Conservation (phyloP, 495 filamentous ascomycete species). For the Aspergillus conjunctus region DNA sequence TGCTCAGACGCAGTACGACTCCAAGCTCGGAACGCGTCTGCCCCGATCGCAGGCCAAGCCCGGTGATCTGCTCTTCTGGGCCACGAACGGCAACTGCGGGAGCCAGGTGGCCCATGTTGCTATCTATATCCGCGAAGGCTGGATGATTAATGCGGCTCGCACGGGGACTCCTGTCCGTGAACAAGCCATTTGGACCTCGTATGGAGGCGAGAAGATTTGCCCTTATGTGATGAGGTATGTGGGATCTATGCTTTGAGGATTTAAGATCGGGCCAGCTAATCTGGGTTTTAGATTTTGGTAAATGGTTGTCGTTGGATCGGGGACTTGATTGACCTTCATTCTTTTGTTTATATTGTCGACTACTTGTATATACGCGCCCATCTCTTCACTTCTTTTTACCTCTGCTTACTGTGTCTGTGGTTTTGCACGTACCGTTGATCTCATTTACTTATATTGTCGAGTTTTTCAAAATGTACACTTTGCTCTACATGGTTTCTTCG, state of each 20-base stretch:
- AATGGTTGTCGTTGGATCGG: background rate
- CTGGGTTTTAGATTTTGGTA: background rate
- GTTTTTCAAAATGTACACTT: too few relatives aligned
- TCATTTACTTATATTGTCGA: too few relatives aligned
- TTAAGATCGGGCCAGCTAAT: background rate
- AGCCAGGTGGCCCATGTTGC: background rate
- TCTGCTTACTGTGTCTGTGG: too few relatives aligned
- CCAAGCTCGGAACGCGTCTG: background rate
- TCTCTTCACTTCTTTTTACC: too few relatives aligned
- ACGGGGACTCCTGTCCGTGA: background rate
- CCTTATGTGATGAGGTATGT: constrained; percentile 2
- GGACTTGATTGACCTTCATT: background rate
- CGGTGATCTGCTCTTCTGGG: background rate
- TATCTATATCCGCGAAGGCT: background rate
- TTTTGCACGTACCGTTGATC: too few relatives aligned
- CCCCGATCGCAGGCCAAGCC: background rate
- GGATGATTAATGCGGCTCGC: background rate
- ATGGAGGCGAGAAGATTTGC: background rate
- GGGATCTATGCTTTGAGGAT: background rate
- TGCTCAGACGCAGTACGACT: constrained; percentile 1
- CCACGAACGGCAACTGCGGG: background rate
- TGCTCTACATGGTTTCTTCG: too few relatives aligned
- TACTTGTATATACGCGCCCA: background rate
- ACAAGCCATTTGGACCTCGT: background rate
- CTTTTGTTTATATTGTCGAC: background rate